These are phyloP conservation scores for Coniosporium apollinis DNA, from an alignment of 495 filamentous ascomycete species.

Conservation along the genomic window DNA sequence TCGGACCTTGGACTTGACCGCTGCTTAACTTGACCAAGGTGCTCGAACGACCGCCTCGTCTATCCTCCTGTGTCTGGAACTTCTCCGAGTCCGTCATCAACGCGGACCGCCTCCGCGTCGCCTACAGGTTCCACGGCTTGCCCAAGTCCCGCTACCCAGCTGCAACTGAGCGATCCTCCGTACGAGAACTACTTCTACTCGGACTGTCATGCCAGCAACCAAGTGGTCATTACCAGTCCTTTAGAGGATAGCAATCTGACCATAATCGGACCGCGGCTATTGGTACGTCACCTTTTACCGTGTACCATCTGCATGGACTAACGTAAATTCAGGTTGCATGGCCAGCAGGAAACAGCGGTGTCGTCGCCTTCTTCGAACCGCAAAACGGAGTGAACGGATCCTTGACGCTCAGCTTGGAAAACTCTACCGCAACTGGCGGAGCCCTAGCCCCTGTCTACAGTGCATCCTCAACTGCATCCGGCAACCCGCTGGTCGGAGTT, in stretches of 20 bases:
- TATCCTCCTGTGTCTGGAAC: constrained; percentile 1
- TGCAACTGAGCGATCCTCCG: constrained; percentile 27
- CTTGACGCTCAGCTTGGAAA: constrained; percentile 33
- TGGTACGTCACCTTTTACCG: constrained; percentile 15
- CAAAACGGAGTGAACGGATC: constrained; percentile 36
- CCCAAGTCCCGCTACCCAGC: background rate
- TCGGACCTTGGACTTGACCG: background rate
- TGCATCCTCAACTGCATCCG: constrained; percentile 12
- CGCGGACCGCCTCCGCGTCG: constrained; percentile 1
- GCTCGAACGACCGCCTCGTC: constrained; percentile 20
- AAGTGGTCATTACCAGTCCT: constrained; percentile 43
- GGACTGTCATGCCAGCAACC: constrained; percentile 35
- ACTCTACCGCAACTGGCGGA: constrained; percentile 21
- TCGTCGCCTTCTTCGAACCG: constrained; percentile 35
- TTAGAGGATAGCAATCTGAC: constrained; percentile 34
- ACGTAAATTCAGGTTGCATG: constrained; percentile 30
- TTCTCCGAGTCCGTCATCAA: background rate
- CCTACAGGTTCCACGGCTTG: constrained; percentile 1
- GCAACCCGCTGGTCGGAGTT: constrained; percentile 33
- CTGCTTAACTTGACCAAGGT: constrained; percentile 6
- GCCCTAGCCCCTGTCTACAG: constrained; percentile 25
- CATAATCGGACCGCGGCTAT: constrained; percentile 35
- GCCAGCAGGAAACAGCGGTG: constrained; percentile 48
- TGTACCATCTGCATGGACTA: background rate
- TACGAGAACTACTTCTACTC: constrained; percentile 48